Evolutionary conservation across 2,329 filamentous ascomycete species (phyloP).

Genomic region (Cladorrhinum sp.): DNA sequence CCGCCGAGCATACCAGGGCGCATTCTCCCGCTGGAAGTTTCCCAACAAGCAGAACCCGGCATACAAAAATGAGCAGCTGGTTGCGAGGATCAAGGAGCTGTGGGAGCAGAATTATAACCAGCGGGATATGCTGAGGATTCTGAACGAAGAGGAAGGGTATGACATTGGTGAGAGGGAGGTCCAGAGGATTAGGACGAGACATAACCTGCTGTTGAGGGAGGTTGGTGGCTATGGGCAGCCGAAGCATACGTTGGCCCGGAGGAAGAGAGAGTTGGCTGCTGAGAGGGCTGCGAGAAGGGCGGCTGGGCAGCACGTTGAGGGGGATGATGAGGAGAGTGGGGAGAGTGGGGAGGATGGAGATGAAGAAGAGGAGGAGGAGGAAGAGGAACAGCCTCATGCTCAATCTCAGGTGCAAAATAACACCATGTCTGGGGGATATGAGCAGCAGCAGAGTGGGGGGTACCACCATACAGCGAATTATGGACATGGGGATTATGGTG

Average conservation of each 20-base stretch:
- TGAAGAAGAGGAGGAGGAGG: neutral
- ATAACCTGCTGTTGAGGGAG: slow-evolving; percentile 64
- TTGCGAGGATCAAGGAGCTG: slow-evolving; percentile 68
- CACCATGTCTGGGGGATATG: neutral
- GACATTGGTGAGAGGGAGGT: slow-evolving; percentile 69
- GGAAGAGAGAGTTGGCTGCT: slow-evolving; percentile 9
- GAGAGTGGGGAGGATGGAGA: neutral
- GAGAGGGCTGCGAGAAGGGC: neutral
- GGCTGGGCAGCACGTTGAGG: slow-evolving; percentile 7
- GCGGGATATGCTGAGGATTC: slow-evolving; percentile 67
- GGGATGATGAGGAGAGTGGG: slow-evolving; percentile 7
- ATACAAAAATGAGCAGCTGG: slow-evolving; percentile 65
- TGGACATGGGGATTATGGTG: neutral
- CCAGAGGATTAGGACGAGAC: slow-evolving; percentile 64
- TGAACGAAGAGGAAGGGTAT: slow-evolving; percentile 68
- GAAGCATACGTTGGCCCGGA: slow-evolving; percentile 38
- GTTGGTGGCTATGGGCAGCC: slow-evolving; percentile 49
- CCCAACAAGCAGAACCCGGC: slow-evolving; percentile 70
- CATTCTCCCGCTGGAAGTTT: slow-evolving; percentile 77
- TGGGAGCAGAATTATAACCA: slow-evolving; percentile 74
- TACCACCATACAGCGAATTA: neutral
- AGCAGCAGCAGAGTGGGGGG: neutral
- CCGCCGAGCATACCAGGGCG: slow-evolving; percentile 72
- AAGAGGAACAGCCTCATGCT: neutral
- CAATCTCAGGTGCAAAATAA: neutral